Evolutionary conservation across 305 asterid genomes (phyloP).

Genomic region (Lippia alba): DNA sequence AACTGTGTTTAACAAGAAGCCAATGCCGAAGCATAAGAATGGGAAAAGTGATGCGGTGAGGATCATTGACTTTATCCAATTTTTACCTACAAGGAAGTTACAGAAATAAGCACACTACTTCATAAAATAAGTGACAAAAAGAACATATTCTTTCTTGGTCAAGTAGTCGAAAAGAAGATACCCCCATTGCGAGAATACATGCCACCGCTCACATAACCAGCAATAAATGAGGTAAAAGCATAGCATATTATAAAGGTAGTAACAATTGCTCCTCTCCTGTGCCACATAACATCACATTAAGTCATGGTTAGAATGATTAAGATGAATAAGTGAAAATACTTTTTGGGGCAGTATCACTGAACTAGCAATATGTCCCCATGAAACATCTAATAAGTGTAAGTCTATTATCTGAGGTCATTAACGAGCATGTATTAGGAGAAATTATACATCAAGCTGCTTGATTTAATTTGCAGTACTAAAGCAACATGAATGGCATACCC

Average conservation of each 20-base stretch:
- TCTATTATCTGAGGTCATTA: too few species aligned
- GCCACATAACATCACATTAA: conserved; percentile 33
- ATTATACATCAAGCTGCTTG: conserved; percentile 16
- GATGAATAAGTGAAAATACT: conserved; percentile 2
- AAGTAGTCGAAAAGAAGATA: conserved; percentile 38
- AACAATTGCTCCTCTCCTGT: conserved; percentile 91
- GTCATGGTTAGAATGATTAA: conserved; percentile 28
- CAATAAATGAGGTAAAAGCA: conserved; percentile 83
- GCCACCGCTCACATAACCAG: conserved; percentile 89
- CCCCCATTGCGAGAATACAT: conserved; percentile 86
- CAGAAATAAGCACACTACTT: conserved; percentile 25
- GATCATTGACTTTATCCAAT: conserved; percentile 76
- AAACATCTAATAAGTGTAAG: too few species aligned
- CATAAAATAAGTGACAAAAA: neutral
- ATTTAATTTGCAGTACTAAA: conserved; percentile 34
- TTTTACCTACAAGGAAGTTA: conserved; percentile 56
- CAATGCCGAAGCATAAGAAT: conserved; percentile 73
- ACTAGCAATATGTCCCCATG: conserved; percentile 14
- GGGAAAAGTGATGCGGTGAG: conserved; percentile 85
- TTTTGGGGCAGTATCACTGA: conserved; percentile 1
- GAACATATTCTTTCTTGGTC: neutral
- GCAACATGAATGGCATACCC: conserved; percentile 51
- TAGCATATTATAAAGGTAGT: conserved; percentile 79
- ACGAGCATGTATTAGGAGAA: too few species aligned
- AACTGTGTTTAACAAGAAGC: conserved; percentile 64